Evolutionary conservation across 2,329 filamentous ascomycete species (phyloP).

Genomic region (Fusarium oligoseptatum): DNA sequence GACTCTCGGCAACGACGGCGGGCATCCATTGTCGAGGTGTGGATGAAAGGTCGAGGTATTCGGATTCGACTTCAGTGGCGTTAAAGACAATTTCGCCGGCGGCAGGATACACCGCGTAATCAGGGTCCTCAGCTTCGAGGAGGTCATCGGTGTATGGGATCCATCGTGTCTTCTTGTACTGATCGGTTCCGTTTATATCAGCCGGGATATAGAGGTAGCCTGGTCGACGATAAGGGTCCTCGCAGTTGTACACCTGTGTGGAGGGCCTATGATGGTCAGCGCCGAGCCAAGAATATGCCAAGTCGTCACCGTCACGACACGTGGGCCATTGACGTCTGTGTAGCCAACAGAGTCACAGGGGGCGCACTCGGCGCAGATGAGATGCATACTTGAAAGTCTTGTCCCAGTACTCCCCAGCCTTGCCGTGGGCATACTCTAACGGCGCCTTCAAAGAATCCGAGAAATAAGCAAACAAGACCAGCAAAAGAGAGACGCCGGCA

Average conservation of each 20-base stretch:
- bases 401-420: slow-evolving; percentile 27
- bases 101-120: slow-evolving; percentile 56
- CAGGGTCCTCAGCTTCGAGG: slow-evolving; percentile 68
- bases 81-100: slow-evolving; percentile 72
- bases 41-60: slow-evolving; percentile 20
- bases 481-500: slow-evolving; percentile 33
- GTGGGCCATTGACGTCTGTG: not conserved
- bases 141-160: slow-evolving; percentile 56
- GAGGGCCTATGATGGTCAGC: slow-evolving; percentile 3
- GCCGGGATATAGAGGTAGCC: slow-evolving; percentile 66
- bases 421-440: slow-evolving; percentile 28
- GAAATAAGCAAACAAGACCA: slow-evolving; percentile 29
- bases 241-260: slow-evolving; percentile 19
- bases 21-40: slow-evolving; percentile 35
- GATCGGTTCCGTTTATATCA: slow-evolving; percentile 63
- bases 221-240: slow-evolving; percentile 61
- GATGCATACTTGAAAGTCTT: slow-evolving; percentile 18
- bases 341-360: not conserved
- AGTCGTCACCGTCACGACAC: slow-evolving; percentile 14
- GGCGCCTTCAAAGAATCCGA: slow-evolving; percentile 30
- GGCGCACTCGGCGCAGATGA: not conserved
- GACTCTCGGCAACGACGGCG: slow-evolving; percentile 24
- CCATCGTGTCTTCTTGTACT: slow-evolving; percentile 65
- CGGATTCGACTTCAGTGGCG: slow-evolving; percentile 62
- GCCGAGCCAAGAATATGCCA: slow-evolving; percentile 18